These are phyloP conservation scores for Cylindrodendrum hubeiense DNA, from an alignment of 2,329 filamentous ascomycete species.

Conservation along the genomic window DNA sequence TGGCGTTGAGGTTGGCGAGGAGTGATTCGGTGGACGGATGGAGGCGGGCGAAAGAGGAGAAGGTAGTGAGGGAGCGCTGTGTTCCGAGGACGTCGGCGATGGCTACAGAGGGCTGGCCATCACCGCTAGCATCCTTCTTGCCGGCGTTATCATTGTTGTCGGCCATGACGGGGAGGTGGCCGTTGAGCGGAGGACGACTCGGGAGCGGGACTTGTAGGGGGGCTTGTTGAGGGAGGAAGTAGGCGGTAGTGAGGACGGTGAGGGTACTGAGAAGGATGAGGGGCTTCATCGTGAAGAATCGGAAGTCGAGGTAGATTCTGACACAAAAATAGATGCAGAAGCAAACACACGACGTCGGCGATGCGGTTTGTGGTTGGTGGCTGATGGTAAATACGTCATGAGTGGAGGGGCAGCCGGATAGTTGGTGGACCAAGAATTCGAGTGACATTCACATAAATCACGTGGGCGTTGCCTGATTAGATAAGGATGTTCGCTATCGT, in stretches of 20 bases:
- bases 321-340: background rate
- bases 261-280: conserved; percentile 30
- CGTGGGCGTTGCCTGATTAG: background rate
- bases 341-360: conserved; percentile 8
- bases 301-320: background rate
- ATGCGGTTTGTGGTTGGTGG: conserved; percentile 21
- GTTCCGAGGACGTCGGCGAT: conserved; percentile 88
- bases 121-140: conserved; percentile 31
- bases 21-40: conserved; percentile 76
- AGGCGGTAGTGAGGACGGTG: conserved; percentile 28
- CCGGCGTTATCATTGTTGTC: conserved; percentile 31
- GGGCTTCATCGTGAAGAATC: conserved; percentile 37
- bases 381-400: conserved; percentile 23
- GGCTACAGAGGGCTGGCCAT: conserved; percentile 66
- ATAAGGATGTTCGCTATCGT: no score
- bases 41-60: conserved; percentile 84
- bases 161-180: conserved; percentile 46
- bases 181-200: conserved; percentile 29
- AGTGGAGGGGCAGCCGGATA: conserved; percentile 13
- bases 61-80: conserved; percentile 84
- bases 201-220: conserved; percentile 24
- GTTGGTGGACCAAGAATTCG: background rate
- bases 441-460: no score
- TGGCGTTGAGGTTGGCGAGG: conserved; percentile 73
- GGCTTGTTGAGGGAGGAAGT: conserved; percentile 9